Conservation (phyloP, 2,329 filamentous ascomycete genomes). For the Diplodia intermedia region DNA sequence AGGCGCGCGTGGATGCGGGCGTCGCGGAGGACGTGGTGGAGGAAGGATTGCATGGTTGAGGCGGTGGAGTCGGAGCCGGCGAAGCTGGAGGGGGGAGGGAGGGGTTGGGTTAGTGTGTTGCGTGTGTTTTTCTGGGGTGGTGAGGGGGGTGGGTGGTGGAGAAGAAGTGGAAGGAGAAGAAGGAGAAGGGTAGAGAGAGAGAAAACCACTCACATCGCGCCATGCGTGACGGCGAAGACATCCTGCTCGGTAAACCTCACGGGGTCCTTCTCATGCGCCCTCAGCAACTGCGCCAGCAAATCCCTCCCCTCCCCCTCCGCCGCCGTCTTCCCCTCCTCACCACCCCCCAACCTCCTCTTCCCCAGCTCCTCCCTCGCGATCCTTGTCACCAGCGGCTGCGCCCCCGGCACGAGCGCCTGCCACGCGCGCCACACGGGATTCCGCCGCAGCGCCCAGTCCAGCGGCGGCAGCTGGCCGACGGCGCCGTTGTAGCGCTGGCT, state of each 20-base stretch:
- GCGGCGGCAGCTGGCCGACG: slow-evolving; percentile 30
- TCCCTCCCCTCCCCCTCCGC: neutral
- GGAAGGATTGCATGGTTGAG: slow-evolving; percentile 44
- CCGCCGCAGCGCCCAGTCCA: slow-evolving; percentile 19
- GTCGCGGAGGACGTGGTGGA: slow-evolving; percentile 42
- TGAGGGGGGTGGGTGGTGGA: too few relatives aligned
- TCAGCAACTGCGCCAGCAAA: slow-evolving; percentile 26
- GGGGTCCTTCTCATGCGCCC: slow-evolving; percentile 6
- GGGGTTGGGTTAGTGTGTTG: too few relatives aligned
- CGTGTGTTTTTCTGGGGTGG: too few relatives aligned
- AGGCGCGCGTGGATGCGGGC: slow-evolving; percentile 50
- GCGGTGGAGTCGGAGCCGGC: slow-evolving; percentile 45
- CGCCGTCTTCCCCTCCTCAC: neutral
- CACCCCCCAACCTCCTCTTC: slow-evolving; percentile 7
- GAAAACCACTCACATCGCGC: slow-evolving; percentile 15
- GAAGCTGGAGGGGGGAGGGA: slow-evolving; percentile 42
- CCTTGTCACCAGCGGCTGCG: slow-evolving; percentile 23
- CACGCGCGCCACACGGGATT: slow-evolving; percentile 20
- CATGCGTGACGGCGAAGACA: slow-evolving; percentile 27
- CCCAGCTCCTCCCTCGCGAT: slow-evolving; percentile 23
- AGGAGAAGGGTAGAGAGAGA: too few relatives aligned
- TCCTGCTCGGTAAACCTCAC: slow-evolving; percentile 22
- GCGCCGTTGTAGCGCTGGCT: slow-evolving; percentile 43
- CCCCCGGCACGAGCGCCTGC: neutral
- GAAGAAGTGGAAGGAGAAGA: too few relatives aligned